Conservation (phyloP, 2,329 filamentous ascomycete genomes). For the Trichocomaceae sp. region DNA sequence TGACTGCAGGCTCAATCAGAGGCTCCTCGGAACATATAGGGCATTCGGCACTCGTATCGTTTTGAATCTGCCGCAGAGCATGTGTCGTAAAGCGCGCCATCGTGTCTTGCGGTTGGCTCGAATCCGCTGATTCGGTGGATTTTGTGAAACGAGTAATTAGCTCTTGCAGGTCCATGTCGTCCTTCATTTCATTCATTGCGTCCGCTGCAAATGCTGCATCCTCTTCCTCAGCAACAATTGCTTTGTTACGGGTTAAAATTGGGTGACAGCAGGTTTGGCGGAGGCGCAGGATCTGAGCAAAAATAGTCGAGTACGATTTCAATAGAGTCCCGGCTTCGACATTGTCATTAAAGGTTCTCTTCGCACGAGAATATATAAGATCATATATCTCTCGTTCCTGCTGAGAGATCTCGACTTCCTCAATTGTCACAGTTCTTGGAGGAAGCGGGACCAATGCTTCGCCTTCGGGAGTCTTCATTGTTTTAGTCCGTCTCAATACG, state of each 20-base stretch:
- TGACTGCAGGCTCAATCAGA: constrained; percentile 90
- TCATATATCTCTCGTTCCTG: constrained; percentile 88
- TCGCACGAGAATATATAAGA: constrained; percentile 76
- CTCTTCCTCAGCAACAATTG: constrained; percentile 79
- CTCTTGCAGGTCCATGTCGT: constrained; percentile 91
- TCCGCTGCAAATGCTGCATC: constrained; percentile 73
- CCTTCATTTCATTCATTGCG: constrained; percentile 70
- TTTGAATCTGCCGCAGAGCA: constrained; percentile 83
- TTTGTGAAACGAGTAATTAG: constrained; percentile 79
- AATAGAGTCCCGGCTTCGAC: constrained; percentile 86
- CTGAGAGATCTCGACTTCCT: constrained; percentile 77
- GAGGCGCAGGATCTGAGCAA: constrained; percentile 88
- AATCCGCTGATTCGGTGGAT: constrained; percentile 53
- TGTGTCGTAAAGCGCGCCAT: constrained; percentile 76
- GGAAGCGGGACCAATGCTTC: constrained; percentile 75
- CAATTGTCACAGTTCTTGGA: constrained; percentile 72
- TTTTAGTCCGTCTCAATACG: constrained; percentile 91
- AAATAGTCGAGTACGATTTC: constrained; percentile 95
- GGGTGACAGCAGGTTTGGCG: constrained; percentile 94
- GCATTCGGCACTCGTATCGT: constrained; percentile 81
- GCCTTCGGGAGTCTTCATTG: constrained; percentile 93
- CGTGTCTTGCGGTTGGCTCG: constrained; percentile 43
- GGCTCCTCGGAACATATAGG: constrained; percentile 93
- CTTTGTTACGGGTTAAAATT: constrained; percentile 75
- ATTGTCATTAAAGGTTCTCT: constrained; percentile 76